Evolutionary conservation across 768 basidiomycete genomes (phyloP).

Genomic region (Clathrus columnatus): DNA sequence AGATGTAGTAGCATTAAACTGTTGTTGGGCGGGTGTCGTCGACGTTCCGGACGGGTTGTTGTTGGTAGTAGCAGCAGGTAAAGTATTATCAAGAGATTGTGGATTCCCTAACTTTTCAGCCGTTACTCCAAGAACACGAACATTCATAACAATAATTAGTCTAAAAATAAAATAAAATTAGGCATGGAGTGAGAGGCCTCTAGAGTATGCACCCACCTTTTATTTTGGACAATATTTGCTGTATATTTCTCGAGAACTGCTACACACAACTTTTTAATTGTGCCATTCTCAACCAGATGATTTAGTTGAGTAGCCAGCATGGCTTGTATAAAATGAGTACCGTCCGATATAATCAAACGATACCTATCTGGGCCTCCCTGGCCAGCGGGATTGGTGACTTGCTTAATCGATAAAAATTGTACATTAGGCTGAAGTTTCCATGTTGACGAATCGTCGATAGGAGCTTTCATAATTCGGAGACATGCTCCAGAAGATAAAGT

Average conservation of each 20-base stretch:
- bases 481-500: conserved; percentile 4
- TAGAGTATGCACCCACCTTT: conserved; percentile 50
- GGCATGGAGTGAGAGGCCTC: neutral
- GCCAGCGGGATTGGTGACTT: conserved; percentile 38
- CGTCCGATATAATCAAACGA: conserved; percentile 87
- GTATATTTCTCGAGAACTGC: conserved; percentile 67
- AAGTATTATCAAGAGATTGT: conserved; percentile 27
- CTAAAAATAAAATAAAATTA: conserved; percentile 28
- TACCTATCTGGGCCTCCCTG: conserved; percentile 43
- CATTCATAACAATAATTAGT: conserved; percentile 69
- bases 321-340: conserved; percentile 75
- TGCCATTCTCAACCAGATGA: conserved; percentile 51
- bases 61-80: conserved; percentile 26
- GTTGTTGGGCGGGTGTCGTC: neutral
- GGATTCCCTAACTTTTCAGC: conserved; percentile 74
- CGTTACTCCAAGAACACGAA: conserved; percentile 45
- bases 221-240: conserved; percentile 75
- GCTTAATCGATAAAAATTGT: conserved; percentile 80
- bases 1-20: conserved; percentile 18
- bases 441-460: conserved; percentile 25
- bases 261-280: conserved; percentile 57
- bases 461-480: neutral
- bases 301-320: conserved; percentile 96
- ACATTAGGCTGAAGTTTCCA: conserved; percentile 39
- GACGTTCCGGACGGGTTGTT: too few relatives aligned